Evolutionary conservation across 768 basidiomycete species (phyloP), one percentile per base, ranked within the genome.

Genomic region (Scleroderma citrinum): DNA sequence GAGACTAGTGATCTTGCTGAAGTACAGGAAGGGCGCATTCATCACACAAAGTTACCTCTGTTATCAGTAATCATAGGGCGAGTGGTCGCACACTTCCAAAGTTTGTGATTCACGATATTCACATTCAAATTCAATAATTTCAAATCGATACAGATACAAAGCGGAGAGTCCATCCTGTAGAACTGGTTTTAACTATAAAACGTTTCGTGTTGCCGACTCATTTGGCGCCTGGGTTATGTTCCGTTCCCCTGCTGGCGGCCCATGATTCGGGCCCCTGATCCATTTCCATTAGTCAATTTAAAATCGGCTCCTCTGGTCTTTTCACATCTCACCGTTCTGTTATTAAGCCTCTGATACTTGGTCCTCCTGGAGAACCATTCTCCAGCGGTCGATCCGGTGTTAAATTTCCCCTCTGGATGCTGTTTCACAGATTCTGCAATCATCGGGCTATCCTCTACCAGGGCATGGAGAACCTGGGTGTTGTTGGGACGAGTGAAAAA

Each of bases 401-500:
- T 50, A 45, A 63, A 71, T 47, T 62, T 63, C 69, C 58, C 67
- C 16, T 71, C 76, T 1, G 70, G 65, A 4, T 56, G 57, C 12
- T 62, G 62, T 7, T 50, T 56, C n/a, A 67, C 66, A 5, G 74
- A 69, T 2, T 73, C 69, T 0, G 77, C 75, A 14, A 85, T 75
- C 2, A 76, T 48, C 0, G 68, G 55, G 48, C 82, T 84, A 7
- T 76, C 70, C 24, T 80, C 73, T 0, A 69, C 63, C 5, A 84
- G 64, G 2, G 83, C 75, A 7, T 71, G 73, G 7, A 85, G 74
- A 1, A 72, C 49, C 32, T 74, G 66, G 2, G 71, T 69, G 58
- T 83, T 74, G 7, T 76, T 77, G 0, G 83, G 83, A 19, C 85
- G 72, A 0, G 76, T 80, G 66, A 87, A 85, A 64, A 77, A 87